Evolutionary conservation across 768 basidiomycete species (phyloP).

Genomic region (Termitomyces sp.): DNA sequence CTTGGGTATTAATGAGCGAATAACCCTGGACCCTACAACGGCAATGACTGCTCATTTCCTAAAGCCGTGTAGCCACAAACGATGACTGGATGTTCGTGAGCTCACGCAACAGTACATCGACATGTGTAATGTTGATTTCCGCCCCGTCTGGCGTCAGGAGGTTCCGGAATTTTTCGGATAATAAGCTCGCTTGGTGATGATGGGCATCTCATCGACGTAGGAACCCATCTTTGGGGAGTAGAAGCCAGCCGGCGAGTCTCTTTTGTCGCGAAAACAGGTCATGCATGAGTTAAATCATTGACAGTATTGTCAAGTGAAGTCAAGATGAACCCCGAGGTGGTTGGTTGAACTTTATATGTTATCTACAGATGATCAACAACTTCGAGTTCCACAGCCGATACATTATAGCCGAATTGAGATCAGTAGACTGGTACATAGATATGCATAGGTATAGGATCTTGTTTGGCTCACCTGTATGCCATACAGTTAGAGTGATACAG

Average conservation of each 20-base stretch:
- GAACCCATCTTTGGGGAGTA: too few species aligned
- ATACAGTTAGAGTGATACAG: not conserved
- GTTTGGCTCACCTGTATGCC: not conserved
- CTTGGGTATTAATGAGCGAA: not conserved
- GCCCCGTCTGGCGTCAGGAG: slow-evolving; percentile 49
- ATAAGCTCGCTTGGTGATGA: slow-evolving; percentile 30
- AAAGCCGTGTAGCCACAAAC: slow-evolving; percentile 64
- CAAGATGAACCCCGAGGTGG: not conserved
- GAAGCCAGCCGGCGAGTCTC: not conserved
- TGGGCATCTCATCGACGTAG: too few species aligned
- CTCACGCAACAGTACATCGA: slow-evolving; percentile 44
- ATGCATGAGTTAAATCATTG: not conserved
- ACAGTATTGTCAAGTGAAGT: not conserved
- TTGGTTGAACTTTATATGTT: not conserved
- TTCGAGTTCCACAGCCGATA: not conserved
- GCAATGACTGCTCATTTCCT: slow-evolving; percentile 74
- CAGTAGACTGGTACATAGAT: not conserved
- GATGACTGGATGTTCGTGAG: slow-evolving; percentile 53
- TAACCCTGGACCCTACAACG: slow-evolving; percentile 39
- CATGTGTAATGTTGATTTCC: slow-evolving; percentile 36
- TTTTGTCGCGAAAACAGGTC: not conserved
- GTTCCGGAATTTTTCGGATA: slow-evolving; percentile 47
- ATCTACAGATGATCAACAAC: not conserved
- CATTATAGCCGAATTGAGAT: not conserved
- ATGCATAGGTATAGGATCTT: not conserved